Evolutionary conservation across 306 rosid species (phyloP), one percentile per base, ranked within the genome.

Genomic region (Vigna reflexopilosa): DNA sequence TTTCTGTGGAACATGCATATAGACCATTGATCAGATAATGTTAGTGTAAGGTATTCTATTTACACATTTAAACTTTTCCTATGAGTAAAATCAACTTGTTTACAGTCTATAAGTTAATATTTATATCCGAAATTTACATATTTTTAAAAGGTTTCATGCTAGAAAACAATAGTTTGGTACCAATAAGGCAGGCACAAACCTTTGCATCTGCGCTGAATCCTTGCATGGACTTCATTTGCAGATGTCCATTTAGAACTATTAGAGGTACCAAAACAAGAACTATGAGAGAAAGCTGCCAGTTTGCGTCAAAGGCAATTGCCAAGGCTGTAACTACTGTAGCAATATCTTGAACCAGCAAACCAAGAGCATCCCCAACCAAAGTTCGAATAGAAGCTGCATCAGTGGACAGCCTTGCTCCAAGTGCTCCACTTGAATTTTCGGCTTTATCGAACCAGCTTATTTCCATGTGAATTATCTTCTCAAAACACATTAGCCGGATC

Each of bases 391-490:
- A 28, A 14, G 67, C 67, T 3, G 40, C 67, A 59, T 59, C 67
- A 15, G 40, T 15, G 14, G 67, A 59, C 2, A 59, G 42, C 67
- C 42, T 59, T 59, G 67, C 67, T 59, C 67, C 67, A 28, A 59
- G 40, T 59, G 17, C 67, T 30, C 67, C 67, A 59, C 67, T 59
- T 2, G 67, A 59, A 30, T 28, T 6, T 36, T 90, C 92, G 13
- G 77, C 74, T 66, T 88, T 75, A 32, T 93, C 97, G 52, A 90
- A 93, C 97, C 97, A 90, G 58, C 89, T 82, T 68, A 90, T 72
- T 85, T 93, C 97, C 93, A 89, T 89, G 79, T 87, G 81, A 83
- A 90, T 80, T 64, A 90, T 84, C 75, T 86, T 90, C 83, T 90
- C 85, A 9, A 89, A 93, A 69, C 92, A 89, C 83, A 83, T 85